Percentiles rank a stretch among this genome's conserved stretches.
Conservation (phyloP, 2,329 filamentous ascomycete genomes). For the Fusarium pseudograminearum region DNA sequence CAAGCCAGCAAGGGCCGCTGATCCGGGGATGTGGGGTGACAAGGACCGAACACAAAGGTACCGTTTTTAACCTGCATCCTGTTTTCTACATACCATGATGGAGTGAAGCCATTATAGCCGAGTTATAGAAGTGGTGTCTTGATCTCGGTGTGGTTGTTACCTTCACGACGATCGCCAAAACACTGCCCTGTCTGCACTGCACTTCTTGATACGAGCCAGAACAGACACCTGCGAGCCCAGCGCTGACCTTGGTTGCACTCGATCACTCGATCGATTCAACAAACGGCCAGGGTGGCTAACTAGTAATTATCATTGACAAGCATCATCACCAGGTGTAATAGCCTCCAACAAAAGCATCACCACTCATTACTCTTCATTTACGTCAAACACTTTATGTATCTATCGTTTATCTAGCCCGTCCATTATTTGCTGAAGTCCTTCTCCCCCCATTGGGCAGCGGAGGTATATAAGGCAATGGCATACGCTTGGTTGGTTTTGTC, state of each 20-base stretch:
- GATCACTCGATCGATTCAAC: background rate
- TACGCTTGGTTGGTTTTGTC: conserved; percentile 59
- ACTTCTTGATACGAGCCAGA: conserved; percentile 6
- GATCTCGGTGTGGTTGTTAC: background rate
- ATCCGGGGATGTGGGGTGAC: conserved; percentile 26
- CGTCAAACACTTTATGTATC: background rate
- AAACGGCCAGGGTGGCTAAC: background rate
- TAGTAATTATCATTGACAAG: background rate
- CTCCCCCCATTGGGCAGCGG: conserved; percentile 50
- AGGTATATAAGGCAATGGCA: conserved; percentile 53
- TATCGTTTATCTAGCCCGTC: conserved; percentile 45
- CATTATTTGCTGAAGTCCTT: conserved; percentile 46
- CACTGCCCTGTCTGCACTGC: background rate
- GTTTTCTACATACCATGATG: background rate
- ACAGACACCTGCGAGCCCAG: background rate
- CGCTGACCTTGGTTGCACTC: background rate
- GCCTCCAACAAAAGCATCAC: background rate
- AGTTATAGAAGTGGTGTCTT: background rate
- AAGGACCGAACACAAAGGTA: background rate
- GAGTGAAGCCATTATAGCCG: conserved; percentile 19
- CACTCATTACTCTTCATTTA: conserved; percentile 20
- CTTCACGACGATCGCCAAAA: background rate
- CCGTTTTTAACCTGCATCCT: background rate
- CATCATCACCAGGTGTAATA: background rate
- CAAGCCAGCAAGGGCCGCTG: conserved; percentile 2